Evolutionary conservation across 257 asterid genomes (phyloP), one percentile per base, ranked within the genome.

Genomic region (Marsdenia floribunda): DNA sequence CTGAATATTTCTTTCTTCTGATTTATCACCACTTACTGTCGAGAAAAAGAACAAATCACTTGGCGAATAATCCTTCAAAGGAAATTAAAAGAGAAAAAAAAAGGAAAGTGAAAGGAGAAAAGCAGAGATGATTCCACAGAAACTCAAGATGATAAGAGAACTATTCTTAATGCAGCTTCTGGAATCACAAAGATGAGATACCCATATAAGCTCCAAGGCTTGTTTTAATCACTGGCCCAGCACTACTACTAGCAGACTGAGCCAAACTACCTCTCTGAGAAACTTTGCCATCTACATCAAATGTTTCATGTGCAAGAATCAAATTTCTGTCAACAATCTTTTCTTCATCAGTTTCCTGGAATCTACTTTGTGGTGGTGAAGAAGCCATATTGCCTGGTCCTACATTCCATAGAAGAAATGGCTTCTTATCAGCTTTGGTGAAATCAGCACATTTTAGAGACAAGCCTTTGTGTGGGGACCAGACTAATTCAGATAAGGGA

Each of bases 401-500:
- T 72, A 83, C 83, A 50, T 83, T 83, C 89, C 89, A 83, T 26
- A 70, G 64, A 71, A 73, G 74, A 71, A 84, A 71, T 52, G 89
- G 78, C 66, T 70, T 88, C 59, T 76, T 81, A 68, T 79, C 80
- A 24, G 82, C 68, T 16, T 76, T 65, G 75, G 78, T 66, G 63
- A 75, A 54, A 73, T 77, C 85, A 37, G 90, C 81, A 67, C 90
- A 80, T 82, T 86, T 87, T 44, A 90, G 84, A 59, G 88, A 83
- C 86, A 85, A 76, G 79, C 96, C 97, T 15, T 67, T 84, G 55
- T 68, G 75, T 3, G 93, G 88, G 52, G 91, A 88, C 96, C 97
- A 92, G 76, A 90, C 93, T 78, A 92, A 81, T 79, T 90, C 97
- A 49, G 91, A 80, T 13, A 88, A 80, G 72, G 95, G 90, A 79